These are phyloP conservation scores for Phytopythium cucurbitacearum DNA, from an alignment of 352 stramenopile species.

Conservation along the genomic window DNA sequence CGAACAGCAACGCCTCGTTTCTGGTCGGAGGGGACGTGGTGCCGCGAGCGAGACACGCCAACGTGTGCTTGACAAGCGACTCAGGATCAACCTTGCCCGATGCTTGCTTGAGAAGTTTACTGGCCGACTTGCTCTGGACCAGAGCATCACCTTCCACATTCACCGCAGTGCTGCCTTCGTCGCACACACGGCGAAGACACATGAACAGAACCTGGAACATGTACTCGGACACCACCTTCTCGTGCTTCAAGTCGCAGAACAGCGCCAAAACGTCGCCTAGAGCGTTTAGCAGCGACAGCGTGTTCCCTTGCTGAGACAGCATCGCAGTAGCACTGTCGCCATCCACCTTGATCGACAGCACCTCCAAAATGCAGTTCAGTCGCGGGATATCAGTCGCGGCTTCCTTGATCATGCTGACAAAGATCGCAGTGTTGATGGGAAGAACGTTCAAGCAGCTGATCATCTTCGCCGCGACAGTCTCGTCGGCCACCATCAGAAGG, in stretches of 20 bases:
- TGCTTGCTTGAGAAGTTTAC: constrained; percentile 16
- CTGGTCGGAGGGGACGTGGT: constrained; percentile 72
- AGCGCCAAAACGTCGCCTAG: constrained; percentile 54
- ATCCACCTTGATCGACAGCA: constrained; percentile 71
- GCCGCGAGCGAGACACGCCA: constrained; percentile 47
- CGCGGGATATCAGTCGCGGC: constrained; percentile 35
- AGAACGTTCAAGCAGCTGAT: constrained; percentile 49
- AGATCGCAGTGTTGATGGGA: constrained; percentile 47
- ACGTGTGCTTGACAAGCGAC: constrained; percentile 74
- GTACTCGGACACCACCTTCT: constrained; percentile 68
- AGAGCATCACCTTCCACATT: background rate
- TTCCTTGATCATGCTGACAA: constrained; percentile 46
- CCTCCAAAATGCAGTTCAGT: constrained; percentile 74
- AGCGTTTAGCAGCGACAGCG: constrained; percentile 38
- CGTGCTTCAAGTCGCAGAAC: constrained; percentile 48
- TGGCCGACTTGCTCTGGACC: constrained; percentile 5
- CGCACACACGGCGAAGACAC: constrained; percentile 68
- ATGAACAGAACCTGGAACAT: constrained; percentile 77
- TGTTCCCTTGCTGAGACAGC: constrained; percentile 22
- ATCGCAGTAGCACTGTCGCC: constrained; percentile 9
- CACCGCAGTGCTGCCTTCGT: constrained; percentile 19
- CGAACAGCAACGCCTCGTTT: constrained; percentile 79
- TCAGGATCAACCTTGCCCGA: constrained; percentile 39
- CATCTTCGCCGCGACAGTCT: constrained; percentile 50
- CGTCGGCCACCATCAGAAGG: constrained; percentile 58